phyloP scores from a whole-genome alignment of 2,329 filamentous ascomycete genomes.

The Alternaria novae-zelandiae region DNA sequence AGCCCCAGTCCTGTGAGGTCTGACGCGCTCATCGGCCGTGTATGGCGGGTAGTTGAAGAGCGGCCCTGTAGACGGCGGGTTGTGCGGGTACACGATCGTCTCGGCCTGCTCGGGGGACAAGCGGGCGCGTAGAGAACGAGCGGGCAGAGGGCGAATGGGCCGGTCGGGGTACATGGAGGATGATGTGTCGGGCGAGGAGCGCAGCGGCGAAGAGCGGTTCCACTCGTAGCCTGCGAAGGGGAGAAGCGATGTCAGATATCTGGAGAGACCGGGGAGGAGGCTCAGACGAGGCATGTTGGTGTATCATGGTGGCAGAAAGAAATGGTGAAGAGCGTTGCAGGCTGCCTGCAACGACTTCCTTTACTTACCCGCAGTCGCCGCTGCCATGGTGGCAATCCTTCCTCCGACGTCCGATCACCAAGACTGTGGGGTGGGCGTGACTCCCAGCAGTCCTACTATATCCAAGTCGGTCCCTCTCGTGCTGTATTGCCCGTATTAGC shows the following conservation, averaged over 20 bases:
- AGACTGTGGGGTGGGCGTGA: slow-evolving; percentile 13
- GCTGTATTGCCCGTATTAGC: slow-evolving; percentile 27
- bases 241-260: slow-evolving; percentile 45
- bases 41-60: slow-evolving; percentile 74
- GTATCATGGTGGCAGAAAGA: slow-evolving; percentile 25
- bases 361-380: slow-evolving; percentile 51
- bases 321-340: slow-evolving; percentile 29
- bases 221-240: slow-evolving; percentile 50
- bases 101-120: slow-evolving; percentile 85
- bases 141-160: slow-evolving; percentile 90
- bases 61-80: slow-evolving; percentile 72
- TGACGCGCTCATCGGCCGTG: slow-evolving; percentile 38
- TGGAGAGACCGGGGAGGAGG: slow-evolving; percentile 32
- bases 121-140: slow-evolving; percentile 83
- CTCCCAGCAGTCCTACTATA: slow-evolving; percentile 15
- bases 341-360: slow-evolving; percentile 25
- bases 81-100: slow-evolving; percentile 80
- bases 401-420: slow-evolving; percentile 28
- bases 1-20: slow-evolving; percentile 54
- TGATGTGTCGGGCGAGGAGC: slow-evolving; percentile 68
- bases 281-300: slow-evolving; percentile 22
- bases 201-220: slow-evolving; percentile 49
- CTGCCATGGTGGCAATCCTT: slow-evolving; percentile 46
- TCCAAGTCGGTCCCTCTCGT: slow-evolving; percentile 14
- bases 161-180: slow-evolving; percentile 86